Percentiles rank a stretch among this genome's conserved stretches.
Evolutionary conservation across 2,329 filamentous ascomycete species (phyloP).

Genomic region (Calonectria pauciramosa): DNA sequence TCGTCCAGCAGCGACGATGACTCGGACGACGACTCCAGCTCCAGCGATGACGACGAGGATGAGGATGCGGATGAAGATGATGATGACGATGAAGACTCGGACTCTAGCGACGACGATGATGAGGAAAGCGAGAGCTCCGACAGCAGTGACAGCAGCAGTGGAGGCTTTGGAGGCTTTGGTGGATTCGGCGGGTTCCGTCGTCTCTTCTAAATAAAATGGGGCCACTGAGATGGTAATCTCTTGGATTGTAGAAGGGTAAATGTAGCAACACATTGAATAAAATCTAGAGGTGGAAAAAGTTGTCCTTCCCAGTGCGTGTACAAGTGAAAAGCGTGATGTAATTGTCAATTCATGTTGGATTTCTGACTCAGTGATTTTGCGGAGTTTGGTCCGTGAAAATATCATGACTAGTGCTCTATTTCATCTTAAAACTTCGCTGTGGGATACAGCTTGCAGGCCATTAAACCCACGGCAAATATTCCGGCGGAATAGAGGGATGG

Average conservation of each 20-base stretch:
- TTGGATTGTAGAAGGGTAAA: neutral
- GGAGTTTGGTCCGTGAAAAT: neutral
- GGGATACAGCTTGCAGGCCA: neutral
- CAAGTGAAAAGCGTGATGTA: neutral
- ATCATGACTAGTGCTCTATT: neutral
- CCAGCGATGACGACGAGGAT: neutral
- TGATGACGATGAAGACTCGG: neutral
- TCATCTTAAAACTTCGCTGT: neutral
- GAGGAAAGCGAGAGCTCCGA: neutral
- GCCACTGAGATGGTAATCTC: neutral
- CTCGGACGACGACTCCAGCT: neutral
- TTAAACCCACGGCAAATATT: neutral
- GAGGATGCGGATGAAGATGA: neutral
- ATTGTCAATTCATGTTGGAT: neutral
- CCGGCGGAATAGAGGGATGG: neutral
- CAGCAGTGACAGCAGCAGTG: neutral
- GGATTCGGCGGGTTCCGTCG: neutral
- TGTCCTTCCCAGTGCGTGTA: neutral
- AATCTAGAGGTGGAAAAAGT: neutral
- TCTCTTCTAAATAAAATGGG: neutral
- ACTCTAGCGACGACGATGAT: constrained; percentile 43
- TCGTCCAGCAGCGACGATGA: neutral
- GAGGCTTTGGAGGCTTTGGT: neutral
- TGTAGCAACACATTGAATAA: neutral
- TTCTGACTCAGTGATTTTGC: neutral